Evolutionary conservation across 2,329 filamentous ascomycete genomes (phyloP).

Genomic region (Cadophora sp.): DNA sequence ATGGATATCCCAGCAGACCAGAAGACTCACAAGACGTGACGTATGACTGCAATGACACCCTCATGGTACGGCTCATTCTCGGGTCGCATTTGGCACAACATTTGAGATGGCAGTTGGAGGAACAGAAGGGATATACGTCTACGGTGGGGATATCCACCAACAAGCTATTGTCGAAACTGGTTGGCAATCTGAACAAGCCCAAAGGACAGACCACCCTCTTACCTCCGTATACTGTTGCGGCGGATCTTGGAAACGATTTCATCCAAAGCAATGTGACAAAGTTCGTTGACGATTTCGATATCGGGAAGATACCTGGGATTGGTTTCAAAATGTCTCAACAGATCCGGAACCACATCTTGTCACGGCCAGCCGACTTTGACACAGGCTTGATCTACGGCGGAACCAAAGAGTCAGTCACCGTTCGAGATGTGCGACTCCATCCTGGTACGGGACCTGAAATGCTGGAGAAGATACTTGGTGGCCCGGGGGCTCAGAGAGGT

Average conservation of each 20-base stretch:
- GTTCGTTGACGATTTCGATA: slow-evolving; percentile 79
- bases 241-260: slow-evolving; percentile 33
- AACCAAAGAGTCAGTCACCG: slow-evolving; percentile 64
- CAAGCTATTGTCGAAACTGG: slow-evolving; percentile 86
- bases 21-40: slow-evolving; percentile 37
- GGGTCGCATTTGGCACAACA: slow-evolving; percentile 83
- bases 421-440: slow-evolving; percentile 67
- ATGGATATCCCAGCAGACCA: slow-evolving; percentile 39
- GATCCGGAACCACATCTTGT: slow-evolving; percentile 66
- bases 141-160: slow-evolving; percentile 89
- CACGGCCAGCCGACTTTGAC: slow-evolving; percentile 50
- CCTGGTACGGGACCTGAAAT: slow-evolving; percentile 66
- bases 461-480: slow-evolving; percentile 73
- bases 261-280: slow-evolving; percentile 57
- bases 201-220: slow-evolving; percentile 85
- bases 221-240: slow-evolving; percentile 57
- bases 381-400: slow-evolving; percentile 54
- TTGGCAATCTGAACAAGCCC: slow-evolving; percentile 84
- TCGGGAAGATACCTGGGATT: slow-evolving; percentile 85
- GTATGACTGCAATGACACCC: slow-evolving; percentile 25
- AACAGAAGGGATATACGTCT: slow-evolving; percentile 82
- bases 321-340: slow-evolving; percentile 79
- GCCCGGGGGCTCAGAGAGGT: slow-evolving; percentile 73
- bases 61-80: slow-evolving; percentile 65
- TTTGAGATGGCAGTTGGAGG: slow-evolving; percentile 74